Evolutionary conservation across 2,329 filamentous ascomycete genomes (phyloP).

Genomic region (Teratosphaeriaceae sp.): DNA sequence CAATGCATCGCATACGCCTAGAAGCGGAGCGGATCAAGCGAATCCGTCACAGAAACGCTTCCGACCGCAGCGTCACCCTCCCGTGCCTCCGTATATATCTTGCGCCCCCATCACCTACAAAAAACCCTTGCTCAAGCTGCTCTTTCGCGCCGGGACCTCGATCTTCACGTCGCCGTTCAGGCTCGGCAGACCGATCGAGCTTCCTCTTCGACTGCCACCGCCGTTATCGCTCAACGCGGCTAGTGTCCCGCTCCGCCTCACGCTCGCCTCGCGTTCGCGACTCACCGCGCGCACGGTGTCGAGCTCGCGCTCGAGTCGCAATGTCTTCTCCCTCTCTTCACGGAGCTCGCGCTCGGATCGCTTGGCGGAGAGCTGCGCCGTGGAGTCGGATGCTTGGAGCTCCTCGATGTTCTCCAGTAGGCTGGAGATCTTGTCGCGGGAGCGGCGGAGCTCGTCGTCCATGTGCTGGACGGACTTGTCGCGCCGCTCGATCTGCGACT

Average conservation of each 20-base stretch:
- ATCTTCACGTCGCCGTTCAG: slow-evolving; percentile 30
- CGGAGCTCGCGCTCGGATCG: slow-evolving; percentile 84
- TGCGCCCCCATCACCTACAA: slow-evolving; percentile 34
- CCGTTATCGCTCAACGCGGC: slow-evolving; percentile 39
- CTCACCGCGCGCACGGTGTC: slow-evolving; percentile 71
- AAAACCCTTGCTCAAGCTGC: slow-evolving; percentile 45
- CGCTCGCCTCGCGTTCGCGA: slow-evolving; percentile 48
- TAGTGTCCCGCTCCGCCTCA: slow-evolving; percentile 24
- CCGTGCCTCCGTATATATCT: too few relatives aligned
- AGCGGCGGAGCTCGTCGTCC: slow-evolving; percentile 73
- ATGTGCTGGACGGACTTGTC: slow-evolving; percentile 79
- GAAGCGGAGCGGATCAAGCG: too few relatives aligned
- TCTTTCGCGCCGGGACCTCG: slow-evolving; percentile 33
- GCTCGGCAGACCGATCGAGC: slow-evolving; percentile 33
- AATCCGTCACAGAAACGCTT: slow-evolving; percentile 17
- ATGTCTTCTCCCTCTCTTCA: slow-evolving; percentile 75
- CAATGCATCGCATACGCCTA: background rate
- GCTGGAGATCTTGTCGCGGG: slow-evolving; percentile 85
- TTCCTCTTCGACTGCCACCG: slow-evolving; percentile 37
- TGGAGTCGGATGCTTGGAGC: slow-evolving; percentile 78
- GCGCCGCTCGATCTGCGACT: slow-evolving; percentile 84
- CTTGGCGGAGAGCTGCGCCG: slow-evolving; percentile 71
- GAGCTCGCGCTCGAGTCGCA: slow-evolving; percentile 80
- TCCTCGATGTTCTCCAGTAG: slow-evolving; percentile 89
- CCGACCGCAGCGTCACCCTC: slow-evolving; percentile 5